A percentile compares a stretch with the other conserved stretches of the same genome.
phyloP scores from a whole-genome alignment of 768 basidiomycete genomes.

The Tulasnella sp. region DNA sequence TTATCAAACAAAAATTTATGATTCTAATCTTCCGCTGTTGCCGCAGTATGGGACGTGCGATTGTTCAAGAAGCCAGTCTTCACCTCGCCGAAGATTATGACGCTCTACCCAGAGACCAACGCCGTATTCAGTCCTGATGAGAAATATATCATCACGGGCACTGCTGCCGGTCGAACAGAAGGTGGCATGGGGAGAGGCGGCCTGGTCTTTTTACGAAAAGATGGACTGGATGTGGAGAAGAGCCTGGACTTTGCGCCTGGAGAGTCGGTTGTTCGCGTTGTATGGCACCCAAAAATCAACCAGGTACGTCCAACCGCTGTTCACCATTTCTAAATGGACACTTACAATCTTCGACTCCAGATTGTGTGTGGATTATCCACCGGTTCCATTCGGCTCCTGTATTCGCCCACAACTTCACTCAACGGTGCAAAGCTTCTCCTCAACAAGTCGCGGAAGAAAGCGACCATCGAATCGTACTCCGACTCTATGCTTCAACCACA shows the following conservation, averaged over 20 bases:
- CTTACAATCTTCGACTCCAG: slow-evolving; percentile 42
- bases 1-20: not conserved
- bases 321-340: not conserved
- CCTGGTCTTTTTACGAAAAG: slow-evolving; percentile 68
- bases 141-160: slow-evolving; percentile 82
- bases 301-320: slow-evolving; percentile 57
- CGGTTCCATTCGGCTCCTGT: slow-evolving; percentile 83
- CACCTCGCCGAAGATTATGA: slow-evolving; percentile 60
- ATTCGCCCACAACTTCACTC: slow-evolving; percentile 84
- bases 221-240: slow-evolving; percentile 64
- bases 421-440: slow-evolving; percentile 90
- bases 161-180: slow-evolving; percentile 61
- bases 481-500: slow-evolving; percentile 79
- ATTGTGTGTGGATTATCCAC: slow-evolving; percentile 84
- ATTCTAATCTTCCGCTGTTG: not conserved
- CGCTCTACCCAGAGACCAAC: slow-evolving; percentile 89
- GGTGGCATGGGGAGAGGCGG: slow-evolving; percentile 47
- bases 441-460: slow-evolving; percentile 76
- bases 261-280: slow-evolving; percentile 69
- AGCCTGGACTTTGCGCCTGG: slow-evolving; percentile 44
- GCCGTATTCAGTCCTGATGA: slow-evolving; percentile 95
- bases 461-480: slow-evolving; percentile 83
- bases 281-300: slow-evolving; percentile 98
- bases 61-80: slow-evolving; percentile 82
- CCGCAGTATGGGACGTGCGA: slow-evolving; percentile 90